phyloP scores from a whole-genome alignment of 2,329 filamentous ascomycete species.

The Cercospora sesami region DNA sequence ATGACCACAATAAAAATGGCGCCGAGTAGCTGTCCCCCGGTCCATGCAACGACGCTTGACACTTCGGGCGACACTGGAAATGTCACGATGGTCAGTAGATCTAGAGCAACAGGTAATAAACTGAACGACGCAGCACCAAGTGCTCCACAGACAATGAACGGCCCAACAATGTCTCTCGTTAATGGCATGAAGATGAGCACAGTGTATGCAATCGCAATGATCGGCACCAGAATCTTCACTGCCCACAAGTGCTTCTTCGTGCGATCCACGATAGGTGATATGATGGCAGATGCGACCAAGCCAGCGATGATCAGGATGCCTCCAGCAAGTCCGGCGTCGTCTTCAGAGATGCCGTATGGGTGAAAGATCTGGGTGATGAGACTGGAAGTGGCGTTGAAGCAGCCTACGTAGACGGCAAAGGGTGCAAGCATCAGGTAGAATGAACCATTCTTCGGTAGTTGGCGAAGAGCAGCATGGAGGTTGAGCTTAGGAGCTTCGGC shows the following conservation, averaged over 20 bases:
- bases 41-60: slow-evolving; percentile 80
- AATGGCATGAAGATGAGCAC: slow-evolving; percentile 77
- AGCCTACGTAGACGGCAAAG: slow-evolving; percentile 81
- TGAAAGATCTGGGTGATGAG: slow-evolving; percentile 86
- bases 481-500: slow-evolving; percentile 57
- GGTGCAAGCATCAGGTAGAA: slow-evolving; percentile 79
- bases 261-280: slow-evolving; percentile 79
- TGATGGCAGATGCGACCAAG: slow-evolving; percentile 71
- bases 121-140: slow-evolving; percentile 79
- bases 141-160: slow-evolving; percentile 72
- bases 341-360: slow-evolving; percentile 81
- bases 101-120: slow-evolving; percentile 79
- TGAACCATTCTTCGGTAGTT: slow-evolving; percentile 58
- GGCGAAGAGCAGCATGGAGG: slow-evolving; percentile 54
- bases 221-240: slow-evolving; percentile 71
- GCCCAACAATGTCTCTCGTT: slow-evolving; percentile 61
- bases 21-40: slow-evolving; percentile 80
- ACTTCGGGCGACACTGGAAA: slow-evolving; percentile 86
- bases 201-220: slow-evolving; percentile 69
- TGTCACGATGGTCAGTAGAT: slow-evolving; percentile 83
- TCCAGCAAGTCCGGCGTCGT: slow-evolving; percentile 84
- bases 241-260: slow-evolving; percentile 75
- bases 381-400: slow-evolving; percentile 90
- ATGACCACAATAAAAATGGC: slow-evolving; percentile 81
- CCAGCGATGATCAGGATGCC: slow-evolving; percentile 88